Conservation (phyloP, 2,329 filamentous ascomycete species). For the Penicillium sp. region DNA sequence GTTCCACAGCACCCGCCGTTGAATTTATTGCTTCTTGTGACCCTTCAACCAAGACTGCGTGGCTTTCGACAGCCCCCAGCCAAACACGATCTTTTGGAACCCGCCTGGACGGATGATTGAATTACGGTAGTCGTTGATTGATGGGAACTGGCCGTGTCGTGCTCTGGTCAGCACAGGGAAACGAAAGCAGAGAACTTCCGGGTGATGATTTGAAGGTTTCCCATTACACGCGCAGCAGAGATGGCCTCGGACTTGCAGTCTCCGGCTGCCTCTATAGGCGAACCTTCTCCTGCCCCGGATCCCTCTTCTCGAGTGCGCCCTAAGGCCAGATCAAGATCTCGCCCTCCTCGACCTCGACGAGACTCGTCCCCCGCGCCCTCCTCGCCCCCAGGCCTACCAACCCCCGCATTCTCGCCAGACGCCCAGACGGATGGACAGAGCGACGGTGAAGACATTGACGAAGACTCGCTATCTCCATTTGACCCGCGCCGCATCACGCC, state of each 20-base stretch:
- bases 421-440: constrained; percentile 40
- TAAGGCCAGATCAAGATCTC: constrained; percentile 48
- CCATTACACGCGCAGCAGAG: constrained; percentile 11
- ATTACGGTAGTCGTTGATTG: constrained; percentile 18
- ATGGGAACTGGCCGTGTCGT: constrained; percentile 20
- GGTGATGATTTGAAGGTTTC: constrained; percentile 19
- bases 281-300: constrained; percentile 65
- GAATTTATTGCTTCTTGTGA: constrained; percentile 6
- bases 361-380: constrained; percentile 65
- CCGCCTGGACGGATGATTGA: constrained; percentile 18
- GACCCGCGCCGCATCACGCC: constrained; percentile 93
- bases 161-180: constrained; percentile 25
- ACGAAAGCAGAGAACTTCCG: constrained; percentile 7
- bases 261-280: constrained; percentile 53
- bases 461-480: constrained; percentile 70
- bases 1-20: constrained; percentile 18
- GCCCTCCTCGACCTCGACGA: constrained; percentile 61
- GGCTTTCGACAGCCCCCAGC: too few relatives aligned
- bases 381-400: constrained; percentile 57
- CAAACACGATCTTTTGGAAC: too few relatives aligned
- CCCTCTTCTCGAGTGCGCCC: constrained; percentile 13
- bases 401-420: constrained; percentile 41
- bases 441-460: constrained; percentile 38
- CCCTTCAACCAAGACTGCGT: not conserved
- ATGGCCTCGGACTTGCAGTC: constrained; percentile 49